Percentiles rank a stretch among this genome's conserved stretches.
These are phyloP conservation scores for Leccinum angustisporum DNA, from an alignment of 1,284 basidiomycete genomes.

Conservation along the genomic window DNA sequence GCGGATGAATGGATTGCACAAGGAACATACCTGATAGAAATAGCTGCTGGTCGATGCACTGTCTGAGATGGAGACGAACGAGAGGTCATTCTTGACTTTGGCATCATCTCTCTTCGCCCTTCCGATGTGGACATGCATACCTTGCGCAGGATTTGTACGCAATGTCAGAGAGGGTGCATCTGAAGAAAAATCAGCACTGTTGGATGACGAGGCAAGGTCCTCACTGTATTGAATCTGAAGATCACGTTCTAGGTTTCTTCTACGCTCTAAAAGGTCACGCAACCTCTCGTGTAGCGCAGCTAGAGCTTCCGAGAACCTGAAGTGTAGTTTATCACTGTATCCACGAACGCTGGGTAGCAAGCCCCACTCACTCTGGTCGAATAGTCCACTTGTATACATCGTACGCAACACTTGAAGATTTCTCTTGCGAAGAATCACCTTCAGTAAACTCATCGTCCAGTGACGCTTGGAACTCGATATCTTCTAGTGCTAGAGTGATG, in stretches of 20 bases:
- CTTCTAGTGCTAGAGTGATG: conserved; percentile 61
- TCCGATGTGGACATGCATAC: conserved; percentile 72
- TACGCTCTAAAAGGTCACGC: conserved; percentile 43
- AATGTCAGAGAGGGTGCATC: conserved; percentile 72
- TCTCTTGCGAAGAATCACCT: conserved; percentile 23
- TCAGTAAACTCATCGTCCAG: conserved; percentile 24
- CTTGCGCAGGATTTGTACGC: conserved; percentile 63
- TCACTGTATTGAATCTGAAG: conserved; percentile 59
- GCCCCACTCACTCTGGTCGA: conserved; percentile 57
- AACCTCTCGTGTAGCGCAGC: conserved; percentile 52
- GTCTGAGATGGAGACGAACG: conserved; percentile 60
- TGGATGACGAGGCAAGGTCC: conserved; percentile 11
- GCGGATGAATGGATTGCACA: neutral
- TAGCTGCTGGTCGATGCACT: conserved; percentile 68
- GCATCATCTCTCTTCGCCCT: conserved; percentile 59
- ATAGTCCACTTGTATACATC: conserved; percentile 56
- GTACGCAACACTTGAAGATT: conserved; percentile 11
- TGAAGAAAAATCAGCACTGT: conserved; percentile 31
- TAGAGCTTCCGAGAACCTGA: conserved; percentile 71
- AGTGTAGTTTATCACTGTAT: conserved; percentile 1
- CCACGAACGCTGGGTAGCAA: conserved; percentile 1
- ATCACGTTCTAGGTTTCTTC: conserved; percentile 52
- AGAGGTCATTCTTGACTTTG: conserved; percentile 45
- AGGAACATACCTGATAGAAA: conserved; percentile 59
- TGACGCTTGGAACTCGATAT: conserved; percentile 22